Evolutionary conservation across 192 early-diverging fungal genomes (phyloP), one percentile per base, ranked within the genome.

Genomic region (Rhizophagus clarus): DNA sequence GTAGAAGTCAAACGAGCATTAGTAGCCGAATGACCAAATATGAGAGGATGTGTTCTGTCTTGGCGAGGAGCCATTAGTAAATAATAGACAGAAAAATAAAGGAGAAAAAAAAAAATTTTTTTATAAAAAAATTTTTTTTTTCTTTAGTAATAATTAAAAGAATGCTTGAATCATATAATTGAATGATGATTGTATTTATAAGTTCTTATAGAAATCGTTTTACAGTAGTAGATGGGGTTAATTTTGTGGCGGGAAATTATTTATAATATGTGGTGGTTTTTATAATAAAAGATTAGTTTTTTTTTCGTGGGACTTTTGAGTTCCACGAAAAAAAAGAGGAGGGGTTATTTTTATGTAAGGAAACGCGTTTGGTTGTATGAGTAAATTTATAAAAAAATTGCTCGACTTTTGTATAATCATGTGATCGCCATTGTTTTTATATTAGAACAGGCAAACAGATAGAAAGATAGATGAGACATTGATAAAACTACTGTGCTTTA

Each of bases 261-360:
- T 56, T 56, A 56, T 56, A 56, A 56, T 56, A 56, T 20, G 14
- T 3, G 51, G 15, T 56, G 51, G 51, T 56, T 17, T 49, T 56
- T 56, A 56, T 56, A 56, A 56, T 56, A 56, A 56, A 56, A 17
- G 2, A n/a, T n/a, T 51, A 17, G 4, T 1, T 56, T 56, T 56
- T 56, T 56, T 56, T 56, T 56, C 51, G 51, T 56, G 51, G 51
- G 51, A 56, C 51, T 56, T 56, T 56, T 56, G 51, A 56, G 51
- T 56, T 56, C 51, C 51, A 56, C 51, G 51, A 56, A 56, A 56
- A 56, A 51, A 56, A 56, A 56, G 20, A 56, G 51, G 17, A 5
- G 15, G 15, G 51, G 17, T 20, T 17, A 20, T 56, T 20, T 56
- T 56, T 56, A 56, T 56, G 40, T 56, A 56, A 56, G 51, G 51